These are phyloP conservation scores for Emmonsiellopsis sp. DNA, from an alignment of 2,329 filamentous ascomycete species.

Conservation along the genomic window DNA sequence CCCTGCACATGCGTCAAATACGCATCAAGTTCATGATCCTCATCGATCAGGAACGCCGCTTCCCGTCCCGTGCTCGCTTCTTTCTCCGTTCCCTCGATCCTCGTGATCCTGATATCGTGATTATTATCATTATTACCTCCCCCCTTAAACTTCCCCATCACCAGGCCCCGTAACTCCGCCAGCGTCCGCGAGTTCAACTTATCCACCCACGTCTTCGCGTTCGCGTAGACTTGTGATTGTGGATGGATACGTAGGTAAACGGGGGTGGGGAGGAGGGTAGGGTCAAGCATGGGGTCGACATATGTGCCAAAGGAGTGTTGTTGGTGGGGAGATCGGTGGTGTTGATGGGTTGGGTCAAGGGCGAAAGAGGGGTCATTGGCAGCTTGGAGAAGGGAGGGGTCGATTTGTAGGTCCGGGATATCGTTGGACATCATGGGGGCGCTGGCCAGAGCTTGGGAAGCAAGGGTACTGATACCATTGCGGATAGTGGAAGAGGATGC, in stretches of 20 bases:
- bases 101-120: slow-evolving; percentile 36
- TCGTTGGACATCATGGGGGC: slow-evolving; percentile 29
- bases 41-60: slow-evolving; percentile 41
- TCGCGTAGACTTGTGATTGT: slow-evolving; percentile 45
- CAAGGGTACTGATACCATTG: slow-evolving; percentile 34
- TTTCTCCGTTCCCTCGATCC: slow-evolving; percentile 5
- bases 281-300: slow-evolving; percentile 27
- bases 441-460: slow-evolving; percentile 35
- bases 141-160: slow-evolving; percentile 52
- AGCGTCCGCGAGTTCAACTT: slow-evolving; percentile 51
- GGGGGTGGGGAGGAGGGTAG: slow-evolving; percentile 36
- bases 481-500: slow-evolving; percentile 9
- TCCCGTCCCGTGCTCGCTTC: slow-evolving; percentile 4
- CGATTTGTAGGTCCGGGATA: slow-evolving; percentile 50
- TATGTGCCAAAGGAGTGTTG: slow-evolving; percentile 24
- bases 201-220: slow-evolving; percentile 52
- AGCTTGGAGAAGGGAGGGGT: slow-evolving; percentile 52
- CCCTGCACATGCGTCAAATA: slow-evolving; percentile 58
- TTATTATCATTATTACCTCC: slow-evolving; percentile 47
- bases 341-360: slow-evolving; percentile 1
- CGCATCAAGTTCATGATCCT: slow-evolving; percentile 61
- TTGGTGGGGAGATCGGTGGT: slow-evolving; percentile 17
- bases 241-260: slow-evolving; percentile 63
- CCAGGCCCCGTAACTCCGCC: slow-evolving; percentile 53
- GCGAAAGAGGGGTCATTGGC: slow-evolving; percentile 40